Base-by-base conservation (phyloP, 306 rosid genomes). In the Quercus aquifolioides region DNA sequence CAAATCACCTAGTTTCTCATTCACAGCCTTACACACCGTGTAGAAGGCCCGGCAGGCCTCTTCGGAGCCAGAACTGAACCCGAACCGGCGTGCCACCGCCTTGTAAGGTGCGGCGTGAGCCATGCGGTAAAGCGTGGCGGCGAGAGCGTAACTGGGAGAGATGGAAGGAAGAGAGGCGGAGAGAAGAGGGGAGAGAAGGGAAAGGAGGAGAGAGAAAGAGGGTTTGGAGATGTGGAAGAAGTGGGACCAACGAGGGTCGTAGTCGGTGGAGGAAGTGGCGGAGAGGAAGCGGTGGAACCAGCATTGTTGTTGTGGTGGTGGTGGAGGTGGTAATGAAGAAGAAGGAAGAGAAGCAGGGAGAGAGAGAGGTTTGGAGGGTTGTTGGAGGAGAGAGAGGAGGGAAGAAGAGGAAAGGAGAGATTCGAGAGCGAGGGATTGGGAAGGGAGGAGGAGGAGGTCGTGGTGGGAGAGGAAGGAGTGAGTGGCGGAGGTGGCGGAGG, bases 251-350 rank as follows among this genome's bases (percentile, higher is more conserved):
- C 19, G 86, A 28, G 87, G 81, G 49, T 87, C 87, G 78, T 71
- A 20, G 73, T 33, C 1, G 75, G 78, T 55, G 82, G 46, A 74
- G 83, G 80, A 78, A 80, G 83, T 79, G 83, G 82, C 70, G 67
- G 87, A 81, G 49, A 89, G 87, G 84, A 91, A 85, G 63, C 94
- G 97, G 79, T 72, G 81, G 89, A 90, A 90, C 95, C 97, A 94
- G 85, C 86, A 88, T 70, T 41, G 84, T 6, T 35, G 43, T 0
- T 58, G 74, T 0, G 38, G 69, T 0, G 18, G 81, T 4, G 88
- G 82, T 23, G 33, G 85, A 19, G 72, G 17, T 30, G 25, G 72
- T 0, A 74, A 79, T 71, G 4, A 49, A 70, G 52, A 80, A 68
- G 77, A 77, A 51, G 75, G 77, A 82, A 74, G 86, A 74, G 85